These are phyloP conservation scores for Candida sanyaensis DNA, from an alignment of 1,139 yeast species.

Conservation along the genomic window DNA sequence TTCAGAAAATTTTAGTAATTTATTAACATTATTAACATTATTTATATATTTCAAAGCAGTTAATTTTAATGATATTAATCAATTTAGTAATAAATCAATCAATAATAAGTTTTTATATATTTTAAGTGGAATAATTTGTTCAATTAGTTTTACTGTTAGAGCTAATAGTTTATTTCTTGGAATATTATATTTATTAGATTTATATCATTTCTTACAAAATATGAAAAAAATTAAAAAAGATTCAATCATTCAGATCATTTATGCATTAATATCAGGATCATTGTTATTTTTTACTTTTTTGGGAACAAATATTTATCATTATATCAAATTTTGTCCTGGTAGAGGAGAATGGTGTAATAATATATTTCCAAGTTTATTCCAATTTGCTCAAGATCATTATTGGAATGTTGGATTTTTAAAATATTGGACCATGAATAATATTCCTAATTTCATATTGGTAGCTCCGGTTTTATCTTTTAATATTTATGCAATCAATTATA, in stretches of 20 bases:
- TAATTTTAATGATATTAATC: constrained; percentile 19
- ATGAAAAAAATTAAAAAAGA: constrained; percentile 10
- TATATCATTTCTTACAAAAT: constrained; percentile 25
- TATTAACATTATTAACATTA: constrained; percentile 63
- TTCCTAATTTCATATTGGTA: constrained; percentile 84
- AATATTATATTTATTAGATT: constrained; percentile 60
- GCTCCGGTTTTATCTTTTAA: constrained; percentile 58
- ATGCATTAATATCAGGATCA: constrained; percentile 55
- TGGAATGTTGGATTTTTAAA: constrained; percentile 83
- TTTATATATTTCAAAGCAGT: constrained; percentile 48
- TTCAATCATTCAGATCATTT: constrained; percentile 15
- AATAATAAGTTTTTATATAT: constrained; percentile 31
- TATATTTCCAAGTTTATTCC: constrained; percentile 60
- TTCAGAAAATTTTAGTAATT: constrained; percentile 73
- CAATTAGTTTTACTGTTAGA: constrained; percentile 62
- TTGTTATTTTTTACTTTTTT: constrained; percentile 50
- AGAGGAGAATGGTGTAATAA: constrained; percentile 76
- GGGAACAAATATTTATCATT: constrained; percentile 54
- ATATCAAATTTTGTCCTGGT: constrained; percentile 62
- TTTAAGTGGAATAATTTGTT: constrained; percentile 59
- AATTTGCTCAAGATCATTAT: constrained; percentile 76
- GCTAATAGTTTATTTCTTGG: constrained; percentile 82
- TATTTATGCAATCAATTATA: constrained; percentile 30
- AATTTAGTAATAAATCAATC: constrained; percentile 18
- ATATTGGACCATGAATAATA: constrained; percentile 80